Percentiles rank a stretch among this genome's conserved stretches.
Evolutionary conservation across 1,139 yeast species (phyloP).

Genomic region (Candida frijolesensis): DNA sequence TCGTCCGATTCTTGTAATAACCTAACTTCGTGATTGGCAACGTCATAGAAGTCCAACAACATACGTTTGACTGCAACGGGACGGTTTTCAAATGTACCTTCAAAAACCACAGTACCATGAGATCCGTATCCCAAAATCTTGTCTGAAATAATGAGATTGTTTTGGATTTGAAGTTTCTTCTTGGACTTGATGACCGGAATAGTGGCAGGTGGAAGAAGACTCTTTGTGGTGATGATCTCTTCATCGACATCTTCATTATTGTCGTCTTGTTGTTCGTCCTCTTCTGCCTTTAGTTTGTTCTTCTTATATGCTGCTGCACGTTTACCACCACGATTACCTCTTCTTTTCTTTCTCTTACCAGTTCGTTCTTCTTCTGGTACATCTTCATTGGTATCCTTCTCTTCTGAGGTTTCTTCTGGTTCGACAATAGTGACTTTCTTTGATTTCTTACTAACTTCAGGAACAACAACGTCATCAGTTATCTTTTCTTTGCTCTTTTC

Average conservation of each 20-base stretch:
- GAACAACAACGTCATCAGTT: conserved; percentile 7
- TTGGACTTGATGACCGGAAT: conserved; percentile 20
- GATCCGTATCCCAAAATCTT: conserved; percentile 90
- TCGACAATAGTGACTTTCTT: conserved; percentile 36
- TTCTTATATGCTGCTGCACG: conserved; percentile 45
- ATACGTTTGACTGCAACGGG: conserved; percentile 96
- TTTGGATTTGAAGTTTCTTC: conserved; percentile 46
- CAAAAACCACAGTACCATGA: conserved; percentile 92
- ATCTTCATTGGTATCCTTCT: conserved; percentile 1
- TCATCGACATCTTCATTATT: conserved; percentile 19
- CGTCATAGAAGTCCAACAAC: conserved; percentile 89
- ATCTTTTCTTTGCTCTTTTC: background rate
- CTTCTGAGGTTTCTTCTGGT: conserved; percentile 21
- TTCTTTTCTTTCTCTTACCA: conserved; percentile 58
- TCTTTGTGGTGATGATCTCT: conserved; percentile 29
- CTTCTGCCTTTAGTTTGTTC: conserved; percentile 16
- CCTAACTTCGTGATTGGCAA: conserved; percentile 93
- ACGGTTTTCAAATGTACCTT: conserved; percentile 86
- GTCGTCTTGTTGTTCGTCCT: conserved; percentile 15
- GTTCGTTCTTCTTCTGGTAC: conserved; percentile 12
- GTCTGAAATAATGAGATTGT: conserved; percentile 66
- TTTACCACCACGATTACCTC: conserved; percentile 87
- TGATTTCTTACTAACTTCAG: conserved; percentile 4
- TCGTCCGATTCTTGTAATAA: conserved; percentile 92
- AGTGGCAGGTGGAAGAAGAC: conserved; percentile 28